These are phyloP conservation scores for Periconia digitata DNA, from an alignment of 2,329 filamentous ascomycete species.

Conservation along the genomic window DNA sequence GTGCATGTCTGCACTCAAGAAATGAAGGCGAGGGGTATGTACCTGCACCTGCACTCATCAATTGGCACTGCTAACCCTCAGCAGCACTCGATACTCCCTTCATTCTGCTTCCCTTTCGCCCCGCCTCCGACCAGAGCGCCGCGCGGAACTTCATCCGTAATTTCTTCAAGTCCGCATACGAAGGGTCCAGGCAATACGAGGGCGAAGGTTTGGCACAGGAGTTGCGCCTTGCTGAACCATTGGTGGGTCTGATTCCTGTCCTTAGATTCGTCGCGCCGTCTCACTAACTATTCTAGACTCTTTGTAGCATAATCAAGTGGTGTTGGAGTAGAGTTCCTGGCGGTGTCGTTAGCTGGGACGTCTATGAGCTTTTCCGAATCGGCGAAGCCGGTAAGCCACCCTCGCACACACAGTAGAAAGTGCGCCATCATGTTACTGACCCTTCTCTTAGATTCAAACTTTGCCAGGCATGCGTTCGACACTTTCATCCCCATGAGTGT, in stretches of 20 bases:
- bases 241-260: conserved; percentile 61
- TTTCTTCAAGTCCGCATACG: conserved; percentile 75
- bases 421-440: conserved; percentile 19
- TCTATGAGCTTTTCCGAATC: conserved; percentile 92
- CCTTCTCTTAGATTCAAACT: conserved; percentile 71
- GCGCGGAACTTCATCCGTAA: conserved; percentile 90
- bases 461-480: conserved; percentile 90
- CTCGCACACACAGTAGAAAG: conserved; percentile 2
- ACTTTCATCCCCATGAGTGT: conserved; percentile 95
- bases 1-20: conserved; percentile 83
- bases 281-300: conserved; percentile 61
- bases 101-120: conserved; percentile 89
- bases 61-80: conserved; percentile 19
- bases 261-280: conserved; percentile 4
- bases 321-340: conserved; percentile 92
- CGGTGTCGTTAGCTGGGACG: conserved; percentile 94
- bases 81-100: conserved; percentile 88
- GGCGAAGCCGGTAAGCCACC: conserved; percentile 77
- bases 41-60: background rate
- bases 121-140: conserved; percentile 85
- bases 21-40: conserved; percentile 87
- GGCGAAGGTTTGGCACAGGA: conserved; percentile 80
- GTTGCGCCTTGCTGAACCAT: conserved; percentile 87
- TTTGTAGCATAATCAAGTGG: conserved; percentile 96
- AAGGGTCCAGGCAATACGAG: conserved; percentile 58